These are phyloP conservation scores for Noccaea caerulescens DNA, from an alignment of 345 rosid species.

Conservation along the genomic window DNA sequence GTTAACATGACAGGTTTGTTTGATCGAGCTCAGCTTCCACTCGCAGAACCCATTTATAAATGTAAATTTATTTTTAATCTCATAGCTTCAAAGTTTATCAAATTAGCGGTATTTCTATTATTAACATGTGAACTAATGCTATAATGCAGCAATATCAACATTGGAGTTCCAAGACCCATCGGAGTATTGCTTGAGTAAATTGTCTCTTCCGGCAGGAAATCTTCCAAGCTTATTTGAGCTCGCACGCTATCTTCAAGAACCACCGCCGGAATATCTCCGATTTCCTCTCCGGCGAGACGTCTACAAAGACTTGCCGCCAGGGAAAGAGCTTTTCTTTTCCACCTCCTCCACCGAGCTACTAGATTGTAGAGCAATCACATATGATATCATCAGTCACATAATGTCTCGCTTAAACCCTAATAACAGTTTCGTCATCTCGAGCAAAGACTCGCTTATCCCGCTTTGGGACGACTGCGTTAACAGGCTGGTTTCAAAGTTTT, in stretches of 20 bases:
- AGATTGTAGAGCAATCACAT: conserved; percentile 70
- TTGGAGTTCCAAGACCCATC: conserved; percentile 91
- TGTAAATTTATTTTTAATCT: conserved; percentile 44
- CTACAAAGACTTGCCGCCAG: conserved; percentile 76
- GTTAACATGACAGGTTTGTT: conserved; percentile 48
- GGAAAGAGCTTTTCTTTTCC: conserved; percentile 81
- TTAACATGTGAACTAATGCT: conserved; percentile 26
- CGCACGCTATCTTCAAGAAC: conserved; percentile 83
- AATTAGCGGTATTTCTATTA: background rate
- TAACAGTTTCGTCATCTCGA: conserved; percentile 50
- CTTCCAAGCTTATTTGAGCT: conserved; percentile 80
- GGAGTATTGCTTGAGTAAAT: conserved; percentile 69
- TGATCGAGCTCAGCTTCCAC: conserved; percentile 63
- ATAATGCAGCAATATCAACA: conserved; percentile 55
- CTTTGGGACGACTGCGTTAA: conserved; percentile 92
- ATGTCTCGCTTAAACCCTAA: conserved; percentile 58
- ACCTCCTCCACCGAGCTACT: conserved; percentile 61
- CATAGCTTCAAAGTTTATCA: background rate
- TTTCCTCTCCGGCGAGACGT: conserved; percentile 83
- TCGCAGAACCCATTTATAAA: conserved; percentile 60
- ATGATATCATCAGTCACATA: conserved; percentile 67
- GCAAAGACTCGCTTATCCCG: conserved; percentile 80
- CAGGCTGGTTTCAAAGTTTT: conserved; percentile 74
- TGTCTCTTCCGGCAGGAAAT: conserved; percentile 60
- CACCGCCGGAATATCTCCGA: conserved; percentile 83